These are phyloP conservation scores for Zygosaccharomyces rouxii DNA, from an alignment of 805 yeast species.

Conservation along the genomic window DNA sequence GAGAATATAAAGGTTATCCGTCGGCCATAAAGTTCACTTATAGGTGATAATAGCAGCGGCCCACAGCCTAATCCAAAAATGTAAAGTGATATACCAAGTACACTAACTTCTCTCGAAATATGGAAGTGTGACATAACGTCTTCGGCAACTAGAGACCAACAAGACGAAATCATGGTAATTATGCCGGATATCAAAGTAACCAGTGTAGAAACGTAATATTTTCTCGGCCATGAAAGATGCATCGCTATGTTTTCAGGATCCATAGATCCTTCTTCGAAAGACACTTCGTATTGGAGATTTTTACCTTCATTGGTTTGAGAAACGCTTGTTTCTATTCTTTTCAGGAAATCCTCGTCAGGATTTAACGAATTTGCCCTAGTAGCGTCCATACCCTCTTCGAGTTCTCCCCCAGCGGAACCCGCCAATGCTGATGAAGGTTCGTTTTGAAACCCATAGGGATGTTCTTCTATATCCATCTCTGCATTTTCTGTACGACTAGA, in stretches of 20 bases:
- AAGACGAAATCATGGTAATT: slow-evolving; percentile 65
- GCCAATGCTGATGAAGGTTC: not conserved
- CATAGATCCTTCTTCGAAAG: slow-evolving; percentile 21
- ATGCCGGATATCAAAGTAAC: slow-evolving; percentile 54
- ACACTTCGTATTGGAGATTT: slow-evolving; percentile 28
- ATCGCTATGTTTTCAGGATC: slow-evolving; percentile 34
- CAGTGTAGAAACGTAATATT: slow-evolving; percentile 53
- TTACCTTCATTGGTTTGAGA: slow-evolving; percentile 6
- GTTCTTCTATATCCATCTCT: not conserved
- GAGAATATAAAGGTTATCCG: slow-evolving; percentile 55
- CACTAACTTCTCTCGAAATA: slow-evolving; percentile 51
- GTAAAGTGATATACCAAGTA: slow-evolving; percentile 58
- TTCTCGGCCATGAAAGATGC: slow-evolving; percentile 42
- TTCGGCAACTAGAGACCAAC: slow-evolving; percentile 58
- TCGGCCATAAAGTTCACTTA: slow-evolving; percentile 65
- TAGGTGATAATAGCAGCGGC: slow-evolving; percentile 62
- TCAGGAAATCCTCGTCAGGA: slow-evolving; percentile 7
- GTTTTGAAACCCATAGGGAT: not conserved
- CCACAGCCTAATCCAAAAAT: slow-evolving; percentile 68
- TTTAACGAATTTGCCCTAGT: not conserved
- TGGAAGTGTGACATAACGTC: slow-evolving; percentile 45
- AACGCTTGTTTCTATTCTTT: not conserved
- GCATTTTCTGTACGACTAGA: not conserved
- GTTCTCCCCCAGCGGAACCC: not conserved
- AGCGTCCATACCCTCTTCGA: not conserved